Evolutionary conservation across 2,329 filamentous ascomycete species (phyloP), one percentile per base, ranked within the genome.

Genomic region (Cercospora citrullina): DNA sequence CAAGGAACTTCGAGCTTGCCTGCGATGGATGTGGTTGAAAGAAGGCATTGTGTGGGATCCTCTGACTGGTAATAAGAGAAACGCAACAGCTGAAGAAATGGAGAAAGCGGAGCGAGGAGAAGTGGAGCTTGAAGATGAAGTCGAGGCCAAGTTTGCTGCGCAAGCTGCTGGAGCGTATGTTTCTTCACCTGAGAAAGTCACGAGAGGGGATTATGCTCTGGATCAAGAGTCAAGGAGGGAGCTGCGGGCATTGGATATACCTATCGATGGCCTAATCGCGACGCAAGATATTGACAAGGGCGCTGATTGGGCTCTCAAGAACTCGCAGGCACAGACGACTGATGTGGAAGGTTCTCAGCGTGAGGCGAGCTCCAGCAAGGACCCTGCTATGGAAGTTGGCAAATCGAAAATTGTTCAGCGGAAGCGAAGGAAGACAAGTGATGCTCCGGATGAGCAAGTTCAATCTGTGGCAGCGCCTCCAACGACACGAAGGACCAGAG

Each of bases 21-120:
- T 97, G 75, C 86, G 90, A 45, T 97, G 94, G 93, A 92, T 93
- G 87, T 97, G 94, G 93, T 86, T 95, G 81, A 88, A 89, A 57
- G 91, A 96, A 74, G 92, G 93, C 0, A 94, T 89, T 86, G 84
- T 89, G 48, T 97, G 93, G 92, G 87, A 96, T 80, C 87, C 88
- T 1, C 78, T 82, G 30, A 93, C 90, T 0, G 93, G 92, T 1
- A 84, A 89, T 60, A 86, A 84, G 69, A 81, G 81, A 28, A 79
- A 85, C 28, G 81, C 91, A 8, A 75, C 81, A 1, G 81, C 81
- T 28, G 84, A 86, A 57, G 77, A 91, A 78, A 81, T 85, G 72
- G 79, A 76, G 61, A 87, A 87, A 33, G 89, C 89, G 3, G 80
- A 86, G 61, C 83, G 86, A 67, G 85, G 86, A 1, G 80, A 86